phyloP scores from a whole-genome alignment of 225 moss, liverwort and hornwort genomes.

The Anthoceros angustus region DNA sequence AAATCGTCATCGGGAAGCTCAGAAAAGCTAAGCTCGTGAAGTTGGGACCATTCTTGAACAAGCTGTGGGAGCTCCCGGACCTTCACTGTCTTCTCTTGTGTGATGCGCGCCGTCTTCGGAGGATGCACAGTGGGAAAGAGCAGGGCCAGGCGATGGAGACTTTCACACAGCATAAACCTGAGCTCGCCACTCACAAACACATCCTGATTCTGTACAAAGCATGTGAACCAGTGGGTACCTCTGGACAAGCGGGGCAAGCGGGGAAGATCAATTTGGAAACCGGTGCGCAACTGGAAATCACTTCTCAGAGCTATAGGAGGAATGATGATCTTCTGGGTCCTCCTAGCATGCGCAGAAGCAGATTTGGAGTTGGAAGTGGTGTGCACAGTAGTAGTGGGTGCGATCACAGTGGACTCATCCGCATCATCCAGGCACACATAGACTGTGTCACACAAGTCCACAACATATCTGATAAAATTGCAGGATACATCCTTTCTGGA shows the following conservation, averaged over 20 bases:
- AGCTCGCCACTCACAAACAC: neutral
- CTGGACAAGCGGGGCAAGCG: neutral
- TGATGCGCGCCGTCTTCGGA: neutral
- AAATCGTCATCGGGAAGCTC: slow-evolving; percentile 11
- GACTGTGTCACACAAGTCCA: slow-evolving; percentile 36
- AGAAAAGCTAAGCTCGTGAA: slow-evolving; percentile 13
- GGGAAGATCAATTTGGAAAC: neutral
- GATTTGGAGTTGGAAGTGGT: neutral
- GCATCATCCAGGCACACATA: slow-evolving; percentile 26
- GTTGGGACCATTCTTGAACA: slow-evolving; percentile 4
- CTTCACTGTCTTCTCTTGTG: neutral
- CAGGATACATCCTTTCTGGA: slow-evolving; percentile 41
- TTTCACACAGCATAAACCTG: slow-evolving; percentile 16
- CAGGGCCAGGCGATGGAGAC: slow-evolving; percentile 13
- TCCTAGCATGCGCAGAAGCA: neutral
- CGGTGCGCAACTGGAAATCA: neutral
- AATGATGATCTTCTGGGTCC: neutral
- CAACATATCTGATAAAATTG: slow-evolving; percentile 42
- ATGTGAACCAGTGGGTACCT: neutral
- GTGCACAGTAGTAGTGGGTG: neutral
- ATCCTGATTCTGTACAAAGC: neutral
- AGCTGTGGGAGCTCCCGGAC: neutral
- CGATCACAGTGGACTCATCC: slow-evolving; percentile 9
- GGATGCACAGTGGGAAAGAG: slow-evolving; percentile 10
- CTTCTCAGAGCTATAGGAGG: neutral